These are phyloP conservation scores for Lactarius sanguifluus DNA, from an alignment of 768 basidiomycete genomes.

Conservation along the genomic window DNA sequence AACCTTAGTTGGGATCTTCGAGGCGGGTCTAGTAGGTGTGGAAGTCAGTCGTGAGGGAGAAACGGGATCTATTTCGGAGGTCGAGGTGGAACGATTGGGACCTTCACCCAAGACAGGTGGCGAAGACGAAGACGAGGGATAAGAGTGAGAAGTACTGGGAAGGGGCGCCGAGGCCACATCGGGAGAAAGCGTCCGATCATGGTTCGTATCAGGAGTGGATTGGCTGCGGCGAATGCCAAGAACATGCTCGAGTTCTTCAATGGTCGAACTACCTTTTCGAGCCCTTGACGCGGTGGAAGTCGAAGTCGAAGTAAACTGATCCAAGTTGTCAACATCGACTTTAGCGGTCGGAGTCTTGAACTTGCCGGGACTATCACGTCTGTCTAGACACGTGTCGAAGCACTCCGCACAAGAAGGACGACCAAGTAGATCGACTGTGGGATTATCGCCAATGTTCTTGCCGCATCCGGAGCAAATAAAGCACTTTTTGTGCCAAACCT, in stretches of 20 bases:
- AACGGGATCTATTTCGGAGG: not conserved
- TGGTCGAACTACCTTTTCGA: constrained; percentile 37
- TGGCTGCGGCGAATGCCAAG: constrained; percentile 37
- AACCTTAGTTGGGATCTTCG: constrained; percentile 32
- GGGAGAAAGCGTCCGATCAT: constrained; percentile 14
- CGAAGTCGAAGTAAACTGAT: constrained; percentile 41
- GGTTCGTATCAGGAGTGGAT: constrained; percentile 27
- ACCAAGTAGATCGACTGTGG: constrained; percentile 83
- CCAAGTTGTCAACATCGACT: constrained; percentile 43
- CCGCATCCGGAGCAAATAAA: constrained; percentile 73
- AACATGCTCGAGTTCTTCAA: constrained; percentile 38
- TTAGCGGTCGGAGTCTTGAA: constrained; percentile 34
- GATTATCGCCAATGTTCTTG: constrained; percentile 68
- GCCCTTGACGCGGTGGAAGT: constrained; percentile 29
- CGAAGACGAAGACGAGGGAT: not conserved
- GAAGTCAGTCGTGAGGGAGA: constrained; percentile 1
- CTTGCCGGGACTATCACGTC: constrained; percentile 40
- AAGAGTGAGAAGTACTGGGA: constrained; percentile 1
- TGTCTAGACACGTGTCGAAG: constrained; percentile 71
- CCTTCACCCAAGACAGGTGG: not conserved
- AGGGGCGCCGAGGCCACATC: constrained; percentile 7
- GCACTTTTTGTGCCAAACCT: constrained; percentile 80
- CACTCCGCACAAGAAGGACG: constrained; percentile 77
- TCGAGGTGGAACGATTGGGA: not conserved
- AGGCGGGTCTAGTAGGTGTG: constrained; percentile 9